A percentile compares a stretch with the other conserved stretches of the same genome.
Conservation (phyloP, 225 moss, liverwort and hornwort genomes). For the Rhytidiadelphus loreus region DNA sequence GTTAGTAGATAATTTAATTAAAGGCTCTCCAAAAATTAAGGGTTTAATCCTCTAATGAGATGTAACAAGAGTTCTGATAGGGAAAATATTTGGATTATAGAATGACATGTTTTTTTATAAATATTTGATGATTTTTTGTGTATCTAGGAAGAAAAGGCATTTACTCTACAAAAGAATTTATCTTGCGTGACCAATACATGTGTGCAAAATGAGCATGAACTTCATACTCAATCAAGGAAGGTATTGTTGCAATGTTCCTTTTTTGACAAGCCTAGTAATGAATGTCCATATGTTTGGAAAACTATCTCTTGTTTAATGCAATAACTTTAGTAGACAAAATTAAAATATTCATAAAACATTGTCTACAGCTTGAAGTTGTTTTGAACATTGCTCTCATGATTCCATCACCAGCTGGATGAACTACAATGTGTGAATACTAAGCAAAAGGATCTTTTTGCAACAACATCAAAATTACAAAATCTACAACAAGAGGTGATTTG, state of each 20-base stretch:
- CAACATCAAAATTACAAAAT: neutral
- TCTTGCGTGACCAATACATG: constrained; percentile 29
- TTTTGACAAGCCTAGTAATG: neutral
- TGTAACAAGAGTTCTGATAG: neutral
- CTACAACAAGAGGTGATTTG: constrained; percentile 18
- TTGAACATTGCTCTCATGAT: neutral
- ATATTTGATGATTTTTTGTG: neutral
- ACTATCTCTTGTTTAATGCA: neutral
- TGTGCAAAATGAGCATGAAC: constrained; percentile 29
- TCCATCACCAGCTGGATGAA: constrained; percentile 4
- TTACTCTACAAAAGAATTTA: neutral
- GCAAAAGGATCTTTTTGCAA: constrained; percentile 4
- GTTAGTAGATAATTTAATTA: no score
- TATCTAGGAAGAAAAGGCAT: constrained; percentile 24
- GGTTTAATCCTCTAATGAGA: rapidly evolving
- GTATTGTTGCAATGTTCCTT: neutral
- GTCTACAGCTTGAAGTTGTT: neutral
- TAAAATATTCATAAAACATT: neutral
- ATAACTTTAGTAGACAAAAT: neutral
- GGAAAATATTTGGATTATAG: neutral
- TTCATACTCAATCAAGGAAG: constrained; percentile 14
- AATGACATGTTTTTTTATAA: neutral
- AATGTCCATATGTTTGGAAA: neutral
- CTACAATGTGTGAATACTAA: constrained; percentile 1
- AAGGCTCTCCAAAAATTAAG: neutral